Evolutionary conservation across 108 stramenopile genomes (phyloP), one percentile per base, ranked within the genome.

Genomic region (Nitzschia sp.): DNA sequence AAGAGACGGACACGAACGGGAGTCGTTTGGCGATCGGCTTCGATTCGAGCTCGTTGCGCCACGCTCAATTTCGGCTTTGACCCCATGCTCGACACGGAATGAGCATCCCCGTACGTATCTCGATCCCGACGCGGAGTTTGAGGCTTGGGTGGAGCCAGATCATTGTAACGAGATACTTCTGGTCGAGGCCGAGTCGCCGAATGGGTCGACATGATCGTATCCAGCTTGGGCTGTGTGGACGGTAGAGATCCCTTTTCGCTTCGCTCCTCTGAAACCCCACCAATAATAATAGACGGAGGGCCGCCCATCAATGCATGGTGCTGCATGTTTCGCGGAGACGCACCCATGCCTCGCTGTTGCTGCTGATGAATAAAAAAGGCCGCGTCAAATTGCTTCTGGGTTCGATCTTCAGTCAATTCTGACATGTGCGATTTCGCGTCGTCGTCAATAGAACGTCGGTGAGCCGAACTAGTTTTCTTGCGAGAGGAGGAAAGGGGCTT

Each of bases 321-420:
- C 17, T 67, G 66, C 48, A 51, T 51, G 25, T 55, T 67, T 28
- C 48, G 29, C 0, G 53, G 66, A 46, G 74, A 68, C 11, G 58
- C 74, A 11, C 29, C 35, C 51, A 68, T 75, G 9, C 66, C 66
- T 31, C 74, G 32, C 21, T 62, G 61, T 46, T 66, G 65, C 31
- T 70, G 69, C 58, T 70, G 69, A 24, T 77, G 68, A 19, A 70
- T 38, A 28, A 60, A 34, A 31, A 59, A 55, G 6, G 61, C 76
- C 27, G 79, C 70, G 69, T 88, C 75, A 78, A 85, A 84, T 53
- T 90, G 92, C 23, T 79, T 74, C 66, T 93, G 92, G 21, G 92
- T 93, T 54, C 92, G 64, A 66, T 93, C 92, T 72, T 90, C 92
- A 13, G 92, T 93, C 19, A 93, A 77, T 60, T 93, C 92, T 17